Conservation (phyloP, 495 filamentous ascomycete species). For the Talaromyces wortmannii region DNA sequence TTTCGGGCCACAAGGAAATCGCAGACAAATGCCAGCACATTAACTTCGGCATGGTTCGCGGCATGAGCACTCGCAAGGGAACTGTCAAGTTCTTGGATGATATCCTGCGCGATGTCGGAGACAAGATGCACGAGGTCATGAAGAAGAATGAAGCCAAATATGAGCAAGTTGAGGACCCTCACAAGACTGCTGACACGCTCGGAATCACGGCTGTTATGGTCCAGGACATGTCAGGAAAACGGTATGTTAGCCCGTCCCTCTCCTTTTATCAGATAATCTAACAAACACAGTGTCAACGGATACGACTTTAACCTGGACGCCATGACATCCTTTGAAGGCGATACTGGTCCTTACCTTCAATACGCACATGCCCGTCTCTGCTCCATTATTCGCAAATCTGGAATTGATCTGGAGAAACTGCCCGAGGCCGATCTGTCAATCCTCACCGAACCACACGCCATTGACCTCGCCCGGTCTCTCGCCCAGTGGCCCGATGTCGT, state of each 20-base stretch:
- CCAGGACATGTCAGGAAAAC: constrained; percentile 64
- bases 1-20: constrained; percentile 59
- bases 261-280: background rate
- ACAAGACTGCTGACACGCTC: constrained; percentile 44
- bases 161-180: constrained; percentile 55
- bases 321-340: constrained; percentile 65
- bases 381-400: constrained; percentile 52
- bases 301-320: constrained; percentile 62
- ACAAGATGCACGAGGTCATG: constrained; percentile 71
- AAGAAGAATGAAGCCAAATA: constrained; percentile 58
- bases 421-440: constrained; percentile 47
- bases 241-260: constrained; percentile 30
- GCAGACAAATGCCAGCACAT: constrained; percentile 59
- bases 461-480: constrained; percentile 52
- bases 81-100: constrained; percentile 67
- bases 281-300: constrained; percentile 46
- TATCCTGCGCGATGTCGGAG: constrained; percentile 55
- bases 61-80: constrained; percentile 64
- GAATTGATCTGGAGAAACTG: constrained; percentile 33
- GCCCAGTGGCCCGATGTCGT: constrained; percentile 59
- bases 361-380: constrained; percentile 63
- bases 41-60: constrained; percentile 67
- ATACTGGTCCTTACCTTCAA: constrained; percentile 66
- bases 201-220: constrained; percentile 68
- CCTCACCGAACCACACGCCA: constrained; percentile 48